Evolutionary conservation across 1,139 yeast genomes (phyloP).

Genomic region (Diutina rugosa): DNA sequence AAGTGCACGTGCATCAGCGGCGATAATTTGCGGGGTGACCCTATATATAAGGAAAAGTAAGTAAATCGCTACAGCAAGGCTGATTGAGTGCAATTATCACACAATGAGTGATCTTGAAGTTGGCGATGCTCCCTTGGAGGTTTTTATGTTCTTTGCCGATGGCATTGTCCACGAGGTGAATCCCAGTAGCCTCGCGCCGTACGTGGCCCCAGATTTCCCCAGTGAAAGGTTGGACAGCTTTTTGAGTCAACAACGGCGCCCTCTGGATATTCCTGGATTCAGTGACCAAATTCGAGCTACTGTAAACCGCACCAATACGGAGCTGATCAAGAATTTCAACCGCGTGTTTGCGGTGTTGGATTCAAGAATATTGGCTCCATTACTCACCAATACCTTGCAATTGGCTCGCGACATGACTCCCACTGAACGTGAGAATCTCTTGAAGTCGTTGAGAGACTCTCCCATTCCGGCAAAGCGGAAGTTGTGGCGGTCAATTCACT

Average conservation of each 20-base stretch:
- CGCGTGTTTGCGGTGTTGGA: slow-evolving; percentile 16
- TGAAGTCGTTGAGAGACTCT: slow-evolving; percentile 27
- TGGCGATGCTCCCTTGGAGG: slow-evolving; percentile 15
- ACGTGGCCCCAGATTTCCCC: slow-evolving; percentile 16
- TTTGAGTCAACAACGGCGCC: slow-evolving; percentile 14
- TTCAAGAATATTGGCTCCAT: slow-evolving; percentile 22
- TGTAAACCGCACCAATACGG: slow-evolving; percentile 9
- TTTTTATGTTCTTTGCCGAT: slow-evolving; percentile 18
- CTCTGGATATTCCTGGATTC: slow-evolving; percentile 20
- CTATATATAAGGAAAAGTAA: too few relatives aligned
- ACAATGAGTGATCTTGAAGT: slow-evolving; percentile 4
- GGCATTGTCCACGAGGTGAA: slow-evolving; percentile 22
- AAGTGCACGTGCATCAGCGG: too few relatives aligned
- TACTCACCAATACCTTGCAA: slow-evolving; percentile 21
- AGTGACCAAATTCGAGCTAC: slow-evolving; percentile 9
- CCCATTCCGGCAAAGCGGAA: slow-evolving; percentile 17
- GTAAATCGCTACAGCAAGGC: too few relatives aligned
- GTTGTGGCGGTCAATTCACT: slow-evolving; percentile 14
- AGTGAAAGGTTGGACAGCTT: slow-evolving; percentile 21
- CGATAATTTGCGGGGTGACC: too few relatives aligned
- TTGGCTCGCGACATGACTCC: slow-evolving; percentile 24
- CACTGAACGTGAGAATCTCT: slow-evolving; percentile 16
- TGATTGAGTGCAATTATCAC: too few relatives aligned
- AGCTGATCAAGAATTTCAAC: slow-evolving; percentile 13
- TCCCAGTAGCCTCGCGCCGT: slow-evolving; percentile 16